Percentiles rank a stretch among this genome's conserved stretches.
Evolutionary conservation across 2,329 filamentous ascomycete species (phyloP).

Genomic region (Xylariaceae sp.): DNA sequence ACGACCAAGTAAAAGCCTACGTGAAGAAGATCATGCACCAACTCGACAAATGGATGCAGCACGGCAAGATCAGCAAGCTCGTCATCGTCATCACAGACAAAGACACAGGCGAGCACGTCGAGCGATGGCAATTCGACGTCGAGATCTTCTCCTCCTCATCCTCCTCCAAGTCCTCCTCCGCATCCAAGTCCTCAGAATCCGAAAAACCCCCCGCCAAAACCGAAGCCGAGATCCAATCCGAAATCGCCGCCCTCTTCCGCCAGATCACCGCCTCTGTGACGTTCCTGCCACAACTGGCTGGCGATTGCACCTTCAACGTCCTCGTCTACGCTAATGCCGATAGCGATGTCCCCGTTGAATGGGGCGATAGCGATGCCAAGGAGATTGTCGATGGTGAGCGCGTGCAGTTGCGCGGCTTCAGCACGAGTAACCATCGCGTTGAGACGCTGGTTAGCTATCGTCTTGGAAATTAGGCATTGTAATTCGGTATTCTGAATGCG

Average conservation of each 20-base stretch:
- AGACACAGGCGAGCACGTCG: slow-evolving; percentile 91
- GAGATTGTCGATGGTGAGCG: slow-evolving; percentile 93
- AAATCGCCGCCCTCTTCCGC: slow-evolving; percentile 94
- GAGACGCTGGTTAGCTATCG: slow-evolving; percentile 95
- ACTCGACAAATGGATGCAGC: slow-evolving; percentile 95
- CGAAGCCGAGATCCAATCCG: slow-evolving; percentile 86
- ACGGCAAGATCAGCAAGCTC: slow-evolving; percentile 93
- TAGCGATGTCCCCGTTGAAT: slow-evolving; percentile 93
- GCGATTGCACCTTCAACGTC: slow-evolving; percentile 97
- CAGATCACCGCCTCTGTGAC: slow-evolving; percentile 98
- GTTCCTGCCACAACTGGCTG: slow-evolving; percentile 87
- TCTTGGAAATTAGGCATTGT: slow-evolving; percentile 38
- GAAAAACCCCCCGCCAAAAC: slow-evolving; percentile 58
- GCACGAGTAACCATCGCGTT: slow-evolving; percentile 87
- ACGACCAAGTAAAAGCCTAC: slow-evolving; percentile 98
- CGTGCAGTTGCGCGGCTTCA: slow-evolving; percentile 92
- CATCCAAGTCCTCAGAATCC: slow-evolving; percentile 58
- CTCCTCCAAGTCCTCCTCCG: slow-evolving; percentile 50
- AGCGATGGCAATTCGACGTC: slow-evolving; percentile 98
- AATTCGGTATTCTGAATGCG: not conserved
- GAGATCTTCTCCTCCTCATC: slow-evolving; percentile 38
- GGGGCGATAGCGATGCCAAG: slow-evolving; percentile 97
- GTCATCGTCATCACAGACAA: slow-evolving; percentile 96
- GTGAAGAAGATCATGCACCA: slow-evolving; percentile 99
- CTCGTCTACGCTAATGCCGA: slow-evolving; percentile 96